Evolutionary conservation across 2,329 filamentous ascomycete species (phyloP).

Genomic region (Apiospora saccharicola): DNA sequence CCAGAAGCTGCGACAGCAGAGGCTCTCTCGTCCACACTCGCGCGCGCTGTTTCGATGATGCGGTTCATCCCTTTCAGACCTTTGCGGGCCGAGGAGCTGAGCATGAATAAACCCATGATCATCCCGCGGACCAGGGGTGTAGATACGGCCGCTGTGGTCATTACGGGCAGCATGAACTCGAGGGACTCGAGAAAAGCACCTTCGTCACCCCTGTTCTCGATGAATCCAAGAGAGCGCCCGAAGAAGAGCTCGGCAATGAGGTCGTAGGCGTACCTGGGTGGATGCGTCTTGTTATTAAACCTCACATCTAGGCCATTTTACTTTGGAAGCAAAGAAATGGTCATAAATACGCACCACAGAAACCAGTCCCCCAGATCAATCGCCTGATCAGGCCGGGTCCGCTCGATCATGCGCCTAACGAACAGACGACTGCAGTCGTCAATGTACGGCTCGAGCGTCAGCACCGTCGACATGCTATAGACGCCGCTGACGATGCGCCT

Average conservation of each 20-base stretch:
- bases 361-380: not conserved
- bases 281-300: not conserved
- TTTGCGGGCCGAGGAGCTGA: not conserved
- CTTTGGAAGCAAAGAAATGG: no score
- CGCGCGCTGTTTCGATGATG: not conserved
- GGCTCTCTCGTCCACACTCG: not conserved
- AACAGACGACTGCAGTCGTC: conserved; percentile 29
- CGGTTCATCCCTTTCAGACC: conserved; percentile 7
- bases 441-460: conserved; percentile 31
- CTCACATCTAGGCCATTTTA: no score
- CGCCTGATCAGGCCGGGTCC: conserved; percentile 25
- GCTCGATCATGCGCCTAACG: conserved; percentile 26
- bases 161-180: conserved; percentile 30
- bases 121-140: conserved; percentile 40
- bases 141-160: conserved; percentile 32
- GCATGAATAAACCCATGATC: conserved; percentile 37
- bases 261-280: conserved; percentile 44
- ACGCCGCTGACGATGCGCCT: conserved; percentile 30
- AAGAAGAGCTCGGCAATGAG: conserved; percentile 53
- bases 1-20: no score
- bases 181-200: conserved; percentile 45
- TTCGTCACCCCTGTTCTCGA: conserved; percentile 47
- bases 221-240: conserved; percentile 50
- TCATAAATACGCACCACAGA: no score
- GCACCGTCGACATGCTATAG: conserved; percentile 29